Evolutionary conservation across 306 rosid species (phyloP).

Genomic region (Inga leiocalycina): DNA sequence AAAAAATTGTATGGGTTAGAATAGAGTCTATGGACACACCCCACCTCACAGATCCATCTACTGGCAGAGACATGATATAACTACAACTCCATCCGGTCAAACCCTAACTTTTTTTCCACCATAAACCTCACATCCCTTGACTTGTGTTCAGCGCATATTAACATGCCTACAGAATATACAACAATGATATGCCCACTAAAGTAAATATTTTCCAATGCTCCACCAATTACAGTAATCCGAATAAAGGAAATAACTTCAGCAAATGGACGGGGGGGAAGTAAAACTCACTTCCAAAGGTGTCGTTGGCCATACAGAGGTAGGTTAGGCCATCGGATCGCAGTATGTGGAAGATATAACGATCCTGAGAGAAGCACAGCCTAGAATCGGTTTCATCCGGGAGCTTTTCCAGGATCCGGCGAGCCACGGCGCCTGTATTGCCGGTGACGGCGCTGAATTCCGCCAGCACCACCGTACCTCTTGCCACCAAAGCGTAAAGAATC

Average conservation of each 20-base stretch:
- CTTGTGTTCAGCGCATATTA: background rate
- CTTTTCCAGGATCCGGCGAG: constrained; percentile 92
- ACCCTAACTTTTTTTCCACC: background rate
- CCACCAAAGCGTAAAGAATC: constrained; percentile 90
- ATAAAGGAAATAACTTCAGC: background rate
- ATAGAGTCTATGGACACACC: background rate
- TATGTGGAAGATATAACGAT: constrained; percentile 91
- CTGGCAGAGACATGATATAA: background rate
- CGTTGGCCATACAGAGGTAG: constrained; percentile 95
- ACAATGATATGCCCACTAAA: background rate
- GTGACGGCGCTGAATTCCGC: constrained; percentile 97
- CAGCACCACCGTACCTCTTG: constrained; percentile 86
- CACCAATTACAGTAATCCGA: background rate
- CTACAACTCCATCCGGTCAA: background rate
- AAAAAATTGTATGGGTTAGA: background rate
- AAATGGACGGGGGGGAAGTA: background rate
- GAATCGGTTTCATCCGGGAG: constrained; percentile 86
- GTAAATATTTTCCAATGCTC: background rate
- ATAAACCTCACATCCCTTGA: background rate
- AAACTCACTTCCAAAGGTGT: constrained; percentile 88
- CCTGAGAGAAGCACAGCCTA: constrained; percentile 96
- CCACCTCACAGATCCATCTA: background rate
- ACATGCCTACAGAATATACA: background rate
- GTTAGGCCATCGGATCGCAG: constrained; percentile 79
- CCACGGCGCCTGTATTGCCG: constrained; percentile 92